Evolutionary conservation across 768 basidiomycete genomes (phyloP), one percentile per base, ranked within the genome.

Genomic region (Lentinula sp.): DNA sequence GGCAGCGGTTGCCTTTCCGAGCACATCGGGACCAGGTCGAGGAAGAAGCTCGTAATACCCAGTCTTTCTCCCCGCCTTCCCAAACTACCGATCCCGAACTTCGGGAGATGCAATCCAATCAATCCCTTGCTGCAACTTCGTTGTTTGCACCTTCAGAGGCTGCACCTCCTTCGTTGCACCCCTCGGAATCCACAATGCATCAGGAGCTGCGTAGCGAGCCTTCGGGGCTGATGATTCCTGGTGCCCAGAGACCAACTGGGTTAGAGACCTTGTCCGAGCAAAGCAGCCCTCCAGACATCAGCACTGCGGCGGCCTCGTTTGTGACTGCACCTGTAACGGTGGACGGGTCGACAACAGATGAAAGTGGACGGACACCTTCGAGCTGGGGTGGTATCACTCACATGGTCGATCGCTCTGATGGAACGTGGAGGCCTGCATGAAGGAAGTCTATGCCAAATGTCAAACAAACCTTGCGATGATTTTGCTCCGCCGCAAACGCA

Each of bases 291-390:
- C 78, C 81, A 0, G 86, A 86, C 68, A 79, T 90, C 67, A 89
- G 88, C 70, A 87, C 86, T 0, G 88, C 88, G 11, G 78, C 83
- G 2, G 78, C 79, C 61, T 89, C 88, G 60, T 87, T 89, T 64
- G 79, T 89, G 21, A 88, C 88, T 4, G 81, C 82, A 16, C 79
- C 89, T 45, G 79, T 81, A 51, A 87, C 86, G 6, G 69, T 86
- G 10, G 78, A 78, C 15, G 81, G 83, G 23, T 54, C 61, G 31
- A 78, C 80, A 35, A 85, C 85, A 16, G 85, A 82, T 48, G 77
- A 79, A 58, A 78, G 80, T 57, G 79, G 74, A 37, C 71, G 72
- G 23, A 79, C 77, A 40, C 74, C 78, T 16, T 70, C 76, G 51
- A 84, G 80, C 67, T 83, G 80, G 83, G 77, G 76, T 32, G 77